Percentiles rank a stretch among this genome's conserved stretches.
Conservation (phyloP, 163 green algal species). For the Prototheca cutis region DNA sequence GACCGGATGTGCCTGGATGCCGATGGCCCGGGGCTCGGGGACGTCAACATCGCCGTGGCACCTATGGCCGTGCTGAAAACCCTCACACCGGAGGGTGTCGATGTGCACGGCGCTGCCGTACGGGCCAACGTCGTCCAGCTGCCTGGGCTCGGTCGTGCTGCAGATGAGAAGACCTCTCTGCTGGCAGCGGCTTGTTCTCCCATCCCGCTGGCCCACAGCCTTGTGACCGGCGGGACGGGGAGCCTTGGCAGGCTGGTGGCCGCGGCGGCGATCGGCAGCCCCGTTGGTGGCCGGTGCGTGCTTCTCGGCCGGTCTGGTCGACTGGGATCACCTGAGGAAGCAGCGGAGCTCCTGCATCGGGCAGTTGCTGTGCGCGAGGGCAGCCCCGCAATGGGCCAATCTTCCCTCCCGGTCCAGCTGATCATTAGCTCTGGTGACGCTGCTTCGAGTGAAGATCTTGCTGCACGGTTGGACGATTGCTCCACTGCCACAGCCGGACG, state of each 20-base stretch:
- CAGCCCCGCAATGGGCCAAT: too few relatives aligned
- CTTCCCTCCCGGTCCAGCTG: too few relatives aligned
- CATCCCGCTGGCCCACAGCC: too few relatives aligned
- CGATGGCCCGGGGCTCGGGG: neutral
- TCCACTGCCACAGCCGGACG: too few relatives aligned
- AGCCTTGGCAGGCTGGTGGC: conserved; percentile 60
- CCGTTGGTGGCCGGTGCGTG: conserved; percentile 7
- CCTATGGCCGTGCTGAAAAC: neutral
- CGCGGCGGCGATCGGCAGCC: conserved; percentile 44
- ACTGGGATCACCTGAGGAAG: too few relatives aligned
- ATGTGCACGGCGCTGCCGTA: conserved; percentile 2
- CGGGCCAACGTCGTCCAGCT: neutral
- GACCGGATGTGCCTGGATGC: neutral
- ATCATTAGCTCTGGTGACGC: conserved; percentile 8
- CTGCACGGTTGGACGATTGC: too few relatives aligned
- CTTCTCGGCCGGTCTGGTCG: neutral
- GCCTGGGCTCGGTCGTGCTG: neutral
- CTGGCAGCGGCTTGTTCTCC: too few relatives aligned
- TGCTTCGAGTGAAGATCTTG: too few relatives aligned
- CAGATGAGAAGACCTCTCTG: too few relatives aligned
- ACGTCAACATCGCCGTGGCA: neutral
- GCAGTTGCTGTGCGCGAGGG: too few relatives aligned
- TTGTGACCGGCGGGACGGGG: conserved; percentile 72
- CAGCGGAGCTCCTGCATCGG: too few relatives aligned
- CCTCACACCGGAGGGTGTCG: neutral